These are phyloP conservation scores for Beta corolliflora DNA, from an alignment of 179 eudicot genomes.

Conservation along the genomic window DNA sequence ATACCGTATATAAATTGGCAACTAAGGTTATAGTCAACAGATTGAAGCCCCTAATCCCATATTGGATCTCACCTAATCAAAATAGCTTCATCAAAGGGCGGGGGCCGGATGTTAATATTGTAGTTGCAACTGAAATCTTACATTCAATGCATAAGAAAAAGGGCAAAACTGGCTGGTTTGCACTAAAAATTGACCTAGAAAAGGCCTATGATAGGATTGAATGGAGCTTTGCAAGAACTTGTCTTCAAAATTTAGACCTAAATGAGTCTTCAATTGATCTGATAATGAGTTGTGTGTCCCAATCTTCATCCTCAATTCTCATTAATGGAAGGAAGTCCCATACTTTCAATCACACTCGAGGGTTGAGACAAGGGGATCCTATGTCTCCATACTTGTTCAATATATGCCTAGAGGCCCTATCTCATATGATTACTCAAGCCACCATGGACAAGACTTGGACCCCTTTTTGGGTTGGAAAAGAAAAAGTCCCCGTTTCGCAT, in stretches of 20 bases:
- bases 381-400: constrained; percentile 1
- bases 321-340: not conserved
- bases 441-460: not conserved
- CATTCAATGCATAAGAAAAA: no score
- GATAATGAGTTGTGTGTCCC: not conserved
- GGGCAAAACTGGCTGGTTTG: no score
- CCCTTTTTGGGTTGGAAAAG: not conserved
- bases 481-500: not conserved
- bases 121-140: no score
- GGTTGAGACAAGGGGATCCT: constrained; percentile 2
- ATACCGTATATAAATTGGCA: no score
- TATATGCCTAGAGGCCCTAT: not conserved
- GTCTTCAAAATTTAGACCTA: not conserved
- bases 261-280: not conserved
- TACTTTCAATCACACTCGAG: not conserved
- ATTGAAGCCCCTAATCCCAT: no score
- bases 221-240: not conserved
- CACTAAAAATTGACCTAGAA: no score
- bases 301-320: not conserved
- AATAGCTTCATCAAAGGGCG: no score
- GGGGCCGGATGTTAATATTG: no score
- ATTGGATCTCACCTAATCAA: no score
- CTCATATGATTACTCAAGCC: not conserved
- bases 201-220: not conserved
- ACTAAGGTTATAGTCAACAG: no score